Conservation (phyloP, 192 early-diverging fungal genomes). For the Lobosporangium transversale region DNA sequence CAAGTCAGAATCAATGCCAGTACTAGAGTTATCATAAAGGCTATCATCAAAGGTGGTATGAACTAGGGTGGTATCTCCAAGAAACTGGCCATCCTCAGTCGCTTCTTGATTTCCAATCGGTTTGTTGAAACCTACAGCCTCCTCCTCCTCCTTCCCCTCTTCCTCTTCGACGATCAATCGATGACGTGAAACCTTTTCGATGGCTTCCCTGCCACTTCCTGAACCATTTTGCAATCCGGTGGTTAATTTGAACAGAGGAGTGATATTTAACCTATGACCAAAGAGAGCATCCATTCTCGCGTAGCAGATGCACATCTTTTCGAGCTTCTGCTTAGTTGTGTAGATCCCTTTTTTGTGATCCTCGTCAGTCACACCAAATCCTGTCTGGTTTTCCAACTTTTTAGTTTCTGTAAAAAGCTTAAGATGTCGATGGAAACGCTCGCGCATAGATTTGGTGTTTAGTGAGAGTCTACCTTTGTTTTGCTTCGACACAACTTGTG, state of each 20-base stretch:
- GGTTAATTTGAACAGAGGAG: not conserved
- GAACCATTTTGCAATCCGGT: not conserved
- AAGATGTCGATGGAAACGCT: conserved; percentile 14
- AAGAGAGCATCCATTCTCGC: conserved; percentile 28
- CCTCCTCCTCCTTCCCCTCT: not conserved
- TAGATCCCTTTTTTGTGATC: conserved; percentile 13
- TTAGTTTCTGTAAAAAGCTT: conserved; percentile 1
- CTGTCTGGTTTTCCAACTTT: not conserved
- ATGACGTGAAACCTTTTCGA: not conserved
- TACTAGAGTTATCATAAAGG: not conserved
- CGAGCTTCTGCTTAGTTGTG: conserved; percentile 8
- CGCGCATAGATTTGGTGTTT: conserved; percentile 6
- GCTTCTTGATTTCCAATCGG: not conserved
- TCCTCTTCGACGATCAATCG: not conserved
- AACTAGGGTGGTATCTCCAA: not conserved
- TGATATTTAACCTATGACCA: not conserved
- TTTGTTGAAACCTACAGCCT: not conserved
- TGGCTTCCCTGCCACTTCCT: not conserved
- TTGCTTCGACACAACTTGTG: conserved; percentile 1
- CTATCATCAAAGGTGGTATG: not conserved
- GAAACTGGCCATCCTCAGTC: not conserved
- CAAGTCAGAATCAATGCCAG: not conserved
- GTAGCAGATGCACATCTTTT: conserved; percentile 20
- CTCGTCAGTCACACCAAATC: conserved; percentile 18
- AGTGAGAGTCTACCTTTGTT: conserved; percentile 22